Percentiles rank a stretch among this genome's conserved stretches.
These are phyloP conservation scores for Xylariomycetidae sp. DNA, from an alignment of 2,329 filamentous ascomycete genomes.

Conservation along the genomic window DNA sequence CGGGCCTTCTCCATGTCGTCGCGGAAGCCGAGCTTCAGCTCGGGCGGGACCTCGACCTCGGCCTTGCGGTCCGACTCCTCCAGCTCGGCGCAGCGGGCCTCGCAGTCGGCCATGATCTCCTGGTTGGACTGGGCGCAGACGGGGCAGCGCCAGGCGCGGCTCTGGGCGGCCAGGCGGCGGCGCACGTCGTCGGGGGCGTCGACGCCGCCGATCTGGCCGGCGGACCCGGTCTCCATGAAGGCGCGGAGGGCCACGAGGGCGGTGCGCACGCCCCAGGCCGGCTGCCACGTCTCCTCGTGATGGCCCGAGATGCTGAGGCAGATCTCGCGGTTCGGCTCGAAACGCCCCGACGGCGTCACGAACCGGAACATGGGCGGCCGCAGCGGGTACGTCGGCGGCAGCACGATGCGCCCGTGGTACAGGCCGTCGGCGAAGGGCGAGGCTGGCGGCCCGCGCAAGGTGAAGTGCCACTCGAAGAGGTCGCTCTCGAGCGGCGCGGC, in stretches of 20 bases:
- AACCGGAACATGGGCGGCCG: constrained; percentile 95
- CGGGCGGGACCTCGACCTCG: constrained; percentile 46
- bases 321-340: constrained; percentile 95
- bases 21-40: constrained; percentile 62
- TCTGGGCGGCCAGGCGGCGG: constrained; percentile 62
- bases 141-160: constrained; percentile 59
- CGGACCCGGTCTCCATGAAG: constrained; percentile 89
- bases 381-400: constrained; percentile 84
- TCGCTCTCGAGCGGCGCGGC: constrained; percentile 81
- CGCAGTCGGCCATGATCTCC: constrained; percentile 68
- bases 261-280: constrained; percentile 92
- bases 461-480: constrained; percentile 99
- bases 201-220: constrained; percentile 84
- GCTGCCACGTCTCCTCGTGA: constrained; percentile 98
- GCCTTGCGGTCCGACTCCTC: constrained; percentile 29
- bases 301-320: constrained; percentile 90
- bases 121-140: constrained; percentile 65
- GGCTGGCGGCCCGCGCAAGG: constrained; percentile 78
- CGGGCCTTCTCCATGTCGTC: constrained; percentile 56
- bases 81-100: constrained; percentile 35
- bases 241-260: constrained; percentile 72
- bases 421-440: constrained; percentile 76
- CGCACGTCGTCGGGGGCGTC: constrained; percentile 67
- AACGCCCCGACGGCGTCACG: constrained; percentile 82
- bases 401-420: constrained; percentile 91